phyloP scores from a whole-genome alignment of 176 grass and related monocot species.

The Zizania latifolia region DNA sequence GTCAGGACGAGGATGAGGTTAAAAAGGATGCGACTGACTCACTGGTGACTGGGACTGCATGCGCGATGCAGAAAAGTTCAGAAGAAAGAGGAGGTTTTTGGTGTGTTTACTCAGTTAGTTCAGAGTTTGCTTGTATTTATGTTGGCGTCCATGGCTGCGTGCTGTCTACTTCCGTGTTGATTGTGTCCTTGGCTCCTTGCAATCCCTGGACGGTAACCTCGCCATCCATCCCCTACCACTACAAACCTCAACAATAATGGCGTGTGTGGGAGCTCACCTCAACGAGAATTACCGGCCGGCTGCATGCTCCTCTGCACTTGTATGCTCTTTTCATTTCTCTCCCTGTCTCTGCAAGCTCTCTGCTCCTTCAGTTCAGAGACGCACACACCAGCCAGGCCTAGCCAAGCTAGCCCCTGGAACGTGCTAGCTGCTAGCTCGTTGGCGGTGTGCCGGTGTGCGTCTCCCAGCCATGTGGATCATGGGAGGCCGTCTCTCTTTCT shows the following conservation, averaged over 20 bases:
- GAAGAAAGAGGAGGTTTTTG: background rate
- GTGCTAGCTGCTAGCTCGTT: background rate
- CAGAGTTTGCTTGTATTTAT: background rate
- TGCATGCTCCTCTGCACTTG: background rate
- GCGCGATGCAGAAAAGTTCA: background rate
- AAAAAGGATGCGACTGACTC: background rate
- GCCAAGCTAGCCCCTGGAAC: background rate
- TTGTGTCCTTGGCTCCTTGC: constrained; percentile 25
- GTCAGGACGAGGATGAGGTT: background rate
- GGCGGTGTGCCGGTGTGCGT: background rate
- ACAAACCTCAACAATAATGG: constrained; percentile 16
- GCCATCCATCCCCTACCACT: background rate
- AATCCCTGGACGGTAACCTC: too few relatives aligned
- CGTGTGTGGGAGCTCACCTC: constrained; percentile 3
- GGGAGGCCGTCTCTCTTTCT: background rate
- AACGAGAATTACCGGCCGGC: constrained; percentile 24
- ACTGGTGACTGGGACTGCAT: background rate
- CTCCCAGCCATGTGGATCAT: constrained; percentile 7
- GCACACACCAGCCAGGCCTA: background rate
- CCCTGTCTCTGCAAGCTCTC: too few relatives aligned
- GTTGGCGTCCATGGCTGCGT: background rate
- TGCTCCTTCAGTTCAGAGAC: background rate
- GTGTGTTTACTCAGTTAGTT: background rate
- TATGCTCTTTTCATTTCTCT: too few relatives aligned
- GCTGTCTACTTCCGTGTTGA: constrained; percentile 6